Conservation (phyloP, 306 rosid genomes). For the Sechiopsis laciniata region DNA sequence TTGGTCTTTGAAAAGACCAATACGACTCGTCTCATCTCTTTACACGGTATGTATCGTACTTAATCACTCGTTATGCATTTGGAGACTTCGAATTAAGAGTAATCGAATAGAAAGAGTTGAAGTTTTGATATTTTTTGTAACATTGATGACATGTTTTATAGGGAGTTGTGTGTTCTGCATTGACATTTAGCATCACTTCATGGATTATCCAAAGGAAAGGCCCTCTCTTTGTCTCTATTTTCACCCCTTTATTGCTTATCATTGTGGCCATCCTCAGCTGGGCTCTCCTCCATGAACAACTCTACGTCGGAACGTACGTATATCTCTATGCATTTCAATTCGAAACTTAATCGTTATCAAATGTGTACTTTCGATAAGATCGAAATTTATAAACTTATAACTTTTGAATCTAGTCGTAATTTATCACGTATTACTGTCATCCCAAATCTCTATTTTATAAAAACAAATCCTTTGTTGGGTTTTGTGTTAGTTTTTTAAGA, state of each 20-base stretch:
- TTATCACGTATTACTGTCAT: not conserved
- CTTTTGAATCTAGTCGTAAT: no score
- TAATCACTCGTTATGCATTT: not conserved
- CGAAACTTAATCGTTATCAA: not conserved
- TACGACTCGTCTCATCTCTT: constrained; percentile 44
- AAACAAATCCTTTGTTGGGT: not conserved
- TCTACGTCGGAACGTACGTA: constrained; percentile 67
- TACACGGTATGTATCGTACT: constrained; percentile 41
- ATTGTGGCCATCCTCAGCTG: constrained; percentile 55
- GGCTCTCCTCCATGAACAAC: constrained; percentile 54
- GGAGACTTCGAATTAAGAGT: not conserved
- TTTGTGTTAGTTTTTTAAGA: not conserved
- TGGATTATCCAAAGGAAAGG: constrained; percentile 74
- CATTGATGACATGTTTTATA: constrained; percentile 25
- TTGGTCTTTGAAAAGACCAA: constrained; percentile 49
- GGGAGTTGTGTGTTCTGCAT: constrained; percentile 54
- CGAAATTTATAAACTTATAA: no score
- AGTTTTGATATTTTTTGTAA: not conserved
- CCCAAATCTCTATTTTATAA: not conserved
- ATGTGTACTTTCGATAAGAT: no score
- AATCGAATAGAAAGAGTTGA: not conserved
- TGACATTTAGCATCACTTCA: constrained; percentile 42
- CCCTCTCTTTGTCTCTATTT: constrained; percentile 63
- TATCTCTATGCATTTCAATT: not conserved
- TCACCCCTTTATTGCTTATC: constrained; percentile 59